Evolutionary conservation across 2,329 filamentous ascomycete species (phyloP).

Genomic region (Rhynchosporium secalis): DNA sequence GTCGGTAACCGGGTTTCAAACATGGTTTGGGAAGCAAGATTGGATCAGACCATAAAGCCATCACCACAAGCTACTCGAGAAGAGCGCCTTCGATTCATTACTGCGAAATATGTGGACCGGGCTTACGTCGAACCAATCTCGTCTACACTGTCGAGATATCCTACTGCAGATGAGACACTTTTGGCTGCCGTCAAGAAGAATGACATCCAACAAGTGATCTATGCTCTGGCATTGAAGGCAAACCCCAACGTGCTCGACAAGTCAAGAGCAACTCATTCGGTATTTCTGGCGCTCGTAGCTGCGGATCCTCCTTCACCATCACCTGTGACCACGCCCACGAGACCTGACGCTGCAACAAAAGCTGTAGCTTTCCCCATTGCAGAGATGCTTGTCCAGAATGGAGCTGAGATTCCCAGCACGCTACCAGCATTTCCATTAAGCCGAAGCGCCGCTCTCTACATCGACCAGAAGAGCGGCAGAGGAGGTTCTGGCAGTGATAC

Average conservation of each 20-base stretch:
- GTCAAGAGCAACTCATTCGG: slow-evolving; percentile 81
- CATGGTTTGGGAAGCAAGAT: slow-evolving; percentile 89
- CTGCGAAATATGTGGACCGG: slow-evolving; percentile 86
- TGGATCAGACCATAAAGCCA: slow-evolving; percentile 73
- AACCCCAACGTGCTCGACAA: slow-evolving; percentile 86
- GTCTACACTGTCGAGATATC: slow-evolving; percentile 71
- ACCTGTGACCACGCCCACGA: slow-evolving; percentile 47
- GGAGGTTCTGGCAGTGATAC: slow-evolving; percentile 52
- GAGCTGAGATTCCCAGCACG: slow-evolving; percentile 76
- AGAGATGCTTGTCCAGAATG: slow-evolving; percentile 90
- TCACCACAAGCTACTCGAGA: slow-evolving; percentile 77
- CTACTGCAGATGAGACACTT: slow-evolving; percentile 81
- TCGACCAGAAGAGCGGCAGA: slow-evolving; percentile 71
- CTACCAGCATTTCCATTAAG: slow-evolving; percentile 83
- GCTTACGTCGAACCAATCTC: slow-evolving; percentile 79
- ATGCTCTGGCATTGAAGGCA: slow-evolving; percentile 81
- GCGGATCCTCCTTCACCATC: slow-evolving; percentile 84
- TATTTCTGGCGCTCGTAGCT: slow-evolving; percentile 88
- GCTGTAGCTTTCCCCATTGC: slow-evolving; percentile 79
- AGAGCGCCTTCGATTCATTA: slow-evolving; percentile 92
- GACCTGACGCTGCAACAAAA: slow-evolving; percentile 45
- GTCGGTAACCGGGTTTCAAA: slow-evolving; percentile 95
- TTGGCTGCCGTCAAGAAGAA: slow-evolving; percentile 94
- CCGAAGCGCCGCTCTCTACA: slow-evolving; percentile 74
- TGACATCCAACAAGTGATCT: slow-evolving; percentile 89